phyloP scores from a whole-genome alignment of 2,329 filamentous ascomycete species.

The Phaeophleospora eucalypticola region DNA sequence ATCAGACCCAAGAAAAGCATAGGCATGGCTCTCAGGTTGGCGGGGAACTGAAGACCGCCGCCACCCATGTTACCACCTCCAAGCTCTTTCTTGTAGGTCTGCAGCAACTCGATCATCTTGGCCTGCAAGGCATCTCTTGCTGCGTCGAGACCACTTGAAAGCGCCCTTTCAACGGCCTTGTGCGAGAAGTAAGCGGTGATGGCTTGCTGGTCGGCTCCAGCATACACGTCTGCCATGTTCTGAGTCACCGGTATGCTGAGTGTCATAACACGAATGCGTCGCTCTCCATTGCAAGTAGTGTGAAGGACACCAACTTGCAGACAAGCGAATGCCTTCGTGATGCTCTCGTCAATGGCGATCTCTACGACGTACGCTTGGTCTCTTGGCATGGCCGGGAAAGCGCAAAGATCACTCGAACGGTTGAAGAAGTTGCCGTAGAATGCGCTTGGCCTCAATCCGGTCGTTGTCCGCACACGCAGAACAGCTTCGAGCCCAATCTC shows the following conservation, averaged over 20 bases:
- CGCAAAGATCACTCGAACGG: constrained; percentile 91
- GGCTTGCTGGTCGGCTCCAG: constrained; percentile 89
- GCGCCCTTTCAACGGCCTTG: constrained; percentile 88
- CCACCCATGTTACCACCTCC: constrained; percentile 93
- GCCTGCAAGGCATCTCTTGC: constrained; percentile 85
- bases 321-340: constrained; percentile 87
- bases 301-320: constrained; percentile 92
- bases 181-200: constrained; percentile 94
- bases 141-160: constrained; percentile 82
- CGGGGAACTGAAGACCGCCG: constrained; percentile 86
- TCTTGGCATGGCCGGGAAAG: constrained; percentile 94
- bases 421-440: constrained; percentile 99
- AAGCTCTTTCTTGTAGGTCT: constrained; percentile 95
- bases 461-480: constrained; percentile 89
- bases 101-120: constrained; percentile 86
- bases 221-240: constrained; percentile 84
- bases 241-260: constrained; percentile 89
- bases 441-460: constrained; percentile 89
- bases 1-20: constrained; percentile 89
- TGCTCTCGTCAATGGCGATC: constrained; percentile 92
- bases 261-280: constrained; percentile 90
- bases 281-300: constrained; percentile 95
- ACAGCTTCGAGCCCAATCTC: constrained; percentile 97
- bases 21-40: constrained; percentile 83
- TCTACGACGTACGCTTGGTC: constrained; percentile 98